Base-by-base conservation (phyloP, 257 asterid species). In the Henckelia pumila region DNA sequence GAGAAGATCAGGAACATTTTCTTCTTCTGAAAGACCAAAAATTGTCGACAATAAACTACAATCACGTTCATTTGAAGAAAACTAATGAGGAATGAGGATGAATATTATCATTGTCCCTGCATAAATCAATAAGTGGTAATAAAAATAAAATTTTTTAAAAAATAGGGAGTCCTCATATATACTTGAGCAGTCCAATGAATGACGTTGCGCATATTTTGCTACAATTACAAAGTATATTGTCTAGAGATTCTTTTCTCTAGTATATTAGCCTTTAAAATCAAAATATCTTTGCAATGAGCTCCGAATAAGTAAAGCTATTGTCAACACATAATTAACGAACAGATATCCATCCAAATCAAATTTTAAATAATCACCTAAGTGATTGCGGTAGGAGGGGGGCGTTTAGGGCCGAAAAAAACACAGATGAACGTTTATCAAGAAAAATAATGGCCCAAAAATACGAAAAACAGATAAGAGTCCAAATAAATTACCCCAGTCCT, bases 401-500 rank as follows among this genome's bases (percentile, higher is more conserved):
- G 3, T 33, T 13, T 20, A 5, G 8, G 57, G n/a, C 32, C 32
- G 35, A 26, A 61, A 60, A 61, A 32, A 32, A 4, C 21, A 32
- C 25, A 32, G n/a, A 32, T 7, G 50, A 61, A 32, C 4, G 17
- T 33, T 7, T 7, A 57, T 8, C 63, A 25, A 32, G 25, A 24
- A 21, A 1, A 63, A 37, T 26, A 20, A 33, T 33, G 44, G 55
- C 28, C 56, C 0, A 16, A 28, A 0, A 33, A 9, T 30, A 60
- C 6, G 2, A 7, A 37, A 21, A 22, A 71, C 28, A 7, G 13
- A 55, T 26, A 8, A 19, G 49, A 23, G 26, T 61, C 3, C 11
- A 59, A 3, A 8, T 35, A 26, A 56, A 63, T 76, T 75, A 90
- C 97, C 97, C 97, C 97, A 90, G 67, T 86, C 95, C 69, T 83